phyloP scores from a whole-genome alignment of 805 yeast genomes.

The Candida nemodendra region DNA sequence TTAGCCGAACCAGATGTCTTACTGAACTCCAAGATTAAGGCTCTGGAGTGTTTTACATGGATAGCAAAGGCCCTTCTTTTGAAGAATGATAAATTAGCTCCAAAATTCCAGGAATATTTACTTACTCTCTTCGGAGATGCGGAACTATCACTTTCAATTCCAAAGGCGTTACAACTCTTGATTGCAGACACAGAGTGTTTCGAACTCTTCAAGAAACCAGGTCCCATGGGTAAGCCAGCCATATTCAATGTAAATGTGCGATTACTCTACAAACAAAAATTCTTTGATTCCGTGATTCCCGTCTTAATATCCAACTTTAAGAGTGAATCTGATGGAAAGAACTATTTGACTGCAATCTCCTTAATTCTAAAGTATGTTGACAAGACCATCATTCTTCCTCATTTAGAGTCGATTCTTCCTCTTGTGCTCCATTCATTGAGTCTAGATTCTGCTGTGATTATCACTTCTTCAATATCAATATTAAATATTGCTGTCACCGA shows the following conservation, averaged over 20 bases:
- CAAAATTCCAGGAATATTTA: conserved; percentile 33
- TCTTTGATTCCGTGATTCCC: conserved; percentile 63
- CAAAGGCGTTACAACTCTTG: conserved; percentile 61
- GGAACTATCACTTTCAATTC: conserved; percentile 37
- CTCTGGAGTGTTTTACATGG: conserved; percentile 67
- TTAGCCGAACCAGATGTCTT: conserved; percentile 1
- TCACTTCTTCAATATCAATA: conserved; percentile 26
- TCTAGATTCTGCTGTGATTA: conserved; percentile 18
- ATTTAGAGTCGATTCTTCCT: conserved; percentile 65
- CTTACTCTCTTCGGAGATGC: conserved; percentile 35
- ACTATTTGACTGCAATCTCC: conserved; percentile 65
- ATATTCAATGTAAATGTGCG: conserved; percentile 58
- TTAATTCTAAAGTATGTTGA: conserved; percentile 65
- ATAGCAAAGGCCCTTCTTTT: conserved; percentile 65
- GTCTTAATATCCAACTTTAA: conserved; percentile 49
- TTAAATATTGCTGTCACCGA: conserved; percentile 45
- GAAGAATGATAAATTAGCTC: conserved; percentile 47
- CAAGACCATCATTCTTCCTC: conserved; percentile 59
- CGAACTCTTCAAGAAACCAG: conserved; percentile 38
- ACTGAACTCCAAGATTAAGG: conserved; percentile 17
- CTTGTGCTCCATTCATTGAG: conserved; percentile 62
- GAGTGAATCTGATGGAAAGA: conserved; percentile 32
- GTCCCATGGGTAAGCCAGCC: conserved; percentile 22
- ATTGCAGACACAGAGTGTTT: conserved; percentile 67
- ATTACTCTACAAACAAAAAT: conserved; percentile 74